These are phyloP conservation scores for Sphagnum contortum DNA, from an alignment of 225 moss, liverwort and hornwort genomes.

Conservation along the genomic window DNA sequence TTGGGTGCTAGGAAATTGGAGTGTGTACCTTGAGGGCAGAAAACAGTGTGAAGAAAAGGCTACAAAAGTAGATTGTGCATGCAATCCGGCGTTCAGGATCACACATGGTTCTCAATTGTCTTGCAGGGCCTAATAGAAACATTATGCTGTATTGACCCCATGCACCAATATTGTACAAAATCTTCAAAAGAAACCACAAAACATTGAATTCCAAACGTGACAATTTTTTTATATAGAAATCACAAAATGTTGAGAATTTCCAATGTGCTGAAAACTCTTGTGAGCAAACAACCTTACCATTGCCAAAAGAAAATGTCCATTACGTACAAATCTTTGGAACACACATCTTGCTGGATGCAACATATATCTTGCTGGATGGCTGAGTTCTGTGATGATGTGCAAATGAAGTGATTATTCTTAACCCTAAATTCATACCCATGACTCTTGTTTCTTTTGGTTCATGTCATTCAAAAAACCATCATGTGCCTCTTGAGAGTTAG, in stretches of 20 bases:
- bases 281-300: no score
- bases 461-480: not conserved
- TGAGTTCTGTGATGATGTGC: not conserved
- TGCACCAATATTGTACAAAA: no score
- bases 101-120: conserved; percentile 7
- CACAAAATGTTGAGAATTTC: not conserved
- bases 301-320: no score
- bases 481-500: not conserved
- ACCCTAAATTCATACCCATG: no score
- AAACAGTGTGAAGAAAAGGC: conserved; percentile 6
- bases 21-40: conserved; percentile 9
- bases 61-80: conserved; percentile 6
- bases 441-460: not conserved
- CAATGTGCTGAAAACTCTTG: no score
- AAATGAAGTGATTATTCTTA: not conserved
- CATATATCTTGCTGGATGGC: not conserved
- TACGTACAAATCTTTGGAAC: not conserved
- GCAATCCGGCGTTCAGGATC: conserved; percentile 7
- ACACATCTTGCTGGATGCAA: not conserved
- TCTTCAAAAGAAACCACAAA: no score
- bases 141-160: not conserved
- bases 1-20: no score
- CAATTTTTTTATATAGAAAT: no score
- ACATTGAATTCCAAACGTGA: no score
- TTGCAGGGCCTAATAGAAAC: conserved; percentile 6